Percentiles rank a stretch among this genome's conserved stretches.
Conservation (phyloP, 495 filamentous ascomycete species). For the Daldinia childiae region DNA sequence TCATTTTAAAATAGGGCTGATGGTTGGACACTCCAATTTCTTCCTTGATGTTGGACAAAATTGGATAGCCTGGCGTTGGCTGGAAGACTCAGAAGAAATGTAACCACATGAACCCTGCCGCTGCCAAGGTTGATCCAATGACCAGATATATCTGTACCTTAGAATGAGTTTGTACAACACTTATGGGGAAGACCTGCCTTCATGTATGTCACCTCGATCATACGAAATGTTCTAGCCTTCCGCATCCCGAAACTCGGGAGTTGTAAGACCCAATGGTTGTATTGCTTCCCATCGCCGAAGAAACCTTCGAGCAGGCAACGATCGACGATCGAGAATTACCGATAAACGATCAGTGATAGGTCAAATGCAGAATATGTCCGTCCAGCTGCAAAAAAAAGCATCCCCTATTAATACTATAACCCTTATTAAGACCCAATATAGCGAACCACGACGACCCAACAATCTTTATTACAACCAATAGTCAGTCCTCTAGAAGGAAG, state of each 20-base stretch:
- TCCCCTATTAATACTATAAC: not conserved
- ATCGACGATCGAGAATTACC: conserved; percentile 4
- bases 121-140: not conserved
- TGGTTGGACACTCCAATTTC: not conserved
- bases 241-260: not conserved
- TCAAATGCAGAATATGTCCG: not conserved
- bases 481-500: not conserved
- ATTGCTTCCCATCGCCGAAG: conserved; percentile 13
- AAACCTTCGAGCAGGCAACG: not conserved
- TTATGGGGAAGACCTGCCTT: not conserved
- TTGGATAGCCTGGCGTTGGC: not conserved
- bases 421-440: not conserved
- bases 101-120: not conserved
- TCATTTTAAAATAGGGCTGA: not conserved
- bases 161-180: not conserved
- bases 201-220: conserved; percentile 1
- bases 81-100: not conserved
- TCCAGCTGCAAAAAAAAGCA: not conserved
- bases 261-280: conserved; percentile 8
- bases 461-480: not conserved
- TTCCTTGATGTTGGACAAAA: not conserved
- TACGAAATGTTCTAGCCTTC: not conserved
- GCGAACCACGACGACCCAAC: not conserved
- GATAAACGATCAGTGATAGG: not conserved
- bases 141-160: conserved; percentile 2